phyloP scores from a whole-genome alignment of 495 filamentous ascomycete species.

The Penicillium longicatenatum region DNA sequence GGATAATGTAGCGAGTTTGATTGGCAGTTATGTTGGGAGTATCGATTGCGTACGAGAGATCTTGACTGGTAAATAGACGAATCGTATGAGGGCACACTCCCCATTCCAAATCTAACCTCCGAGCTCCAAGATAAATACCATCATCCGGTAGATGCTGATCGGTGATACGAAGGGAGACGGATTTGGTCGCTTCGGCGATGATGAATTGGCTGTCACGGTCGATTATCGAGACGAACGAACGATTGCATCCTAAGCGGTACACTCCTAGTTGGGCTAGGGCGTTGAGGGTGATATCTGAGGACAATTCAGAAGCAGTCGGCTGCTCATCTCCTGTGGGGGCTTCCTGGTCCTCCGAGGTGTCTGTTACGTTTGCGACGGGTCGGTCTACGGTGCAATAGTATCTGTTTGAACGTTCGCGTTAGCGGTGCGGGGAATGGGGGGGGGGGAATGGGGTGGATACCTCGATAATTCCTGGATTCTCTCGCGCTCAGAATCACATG shows the following conservation, averaged over 20 bases:
- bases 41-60: slow-evolving; percentile 24
- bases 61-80: slow-evolving; percentile 33
- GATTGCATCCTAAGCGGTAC: slow-evolving; percentile 52
- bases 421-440: slow-evolving; percentile 2
- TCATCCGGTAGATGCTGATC: slow-evolving; percentile 38
- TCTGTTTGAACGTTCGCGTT: slow-evolving; percentile 12
- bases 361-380: not conserved
- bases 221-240: slow-evolving; percentile 61
- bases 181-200: slow-evolving; percentile 62
- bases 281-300: slow-evolving; percentile 60
- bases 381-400: slow-evolving; percentile 36
- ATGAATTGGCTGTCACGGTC: slow-evolving; percentile 60
- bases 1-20: slow-evolving; percentile 48
- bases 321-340: slow-evolving; percentile 19
- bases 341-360: not conserved
- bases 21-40: slow-evolving; percentile 27
- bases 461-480: slow-evolving; percentile 27
- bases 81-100: slow-evolving; percentile 53
- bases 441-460: slow-evolving; percentile 3
- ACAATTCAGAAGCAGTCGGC: slow-evolving; percentile 23
- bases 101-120: slow-evolving; percentile 42
- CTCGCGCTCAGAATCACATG: slow-evolving; percentile 23
- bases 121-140: slow-evolving; percentile 46
- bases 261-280: slow-evolving; percentile 64
- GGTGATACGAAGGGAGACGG: slow-evolving; percentile 46